Conservation (phyloP, 441 rosid genomes). For the Monsonia emarginata region DNA sequence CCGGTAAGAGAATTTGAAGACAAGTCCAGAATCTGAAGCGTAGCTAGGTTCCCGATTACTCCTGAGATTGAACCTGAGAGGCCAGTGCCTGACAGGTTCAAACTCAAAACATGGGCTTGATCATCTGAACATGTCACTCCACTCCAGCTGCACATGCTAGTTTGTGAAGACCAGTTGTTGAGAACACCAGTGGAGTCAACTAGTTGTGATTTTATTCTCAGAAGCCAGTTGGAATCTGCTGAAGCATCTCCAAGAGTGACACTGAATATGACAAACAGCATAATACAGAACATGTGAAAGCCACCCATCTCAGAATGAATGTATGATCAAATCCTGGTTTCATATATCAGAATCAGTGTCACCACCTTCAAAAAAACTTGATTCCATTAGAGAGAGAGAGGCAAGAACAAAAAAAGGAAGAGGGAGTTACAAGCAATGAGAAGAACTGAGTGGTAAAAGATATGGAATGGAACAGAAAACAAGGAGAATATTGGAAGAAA, state of each 20-base stretch:
- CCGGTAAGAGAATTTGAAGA: conserved; percentile 52
- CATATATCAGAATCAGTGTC: conserved; percentile 17
- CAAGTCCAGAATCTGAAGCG: conserved; percentile 50
- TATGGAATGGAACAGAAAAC: too few relatives aligned
- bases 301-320: conserved; percentile 29
- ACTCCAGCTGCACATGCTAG: conserved; percentile 52
- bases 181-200: conserved; percentile 45
- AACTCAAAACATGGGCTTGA: conserved; percentile 29
- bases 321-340: conserved; percentile 12
- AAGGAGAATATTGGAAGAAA: conserved; percentile 16
- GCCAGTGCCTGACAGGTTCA: conserved; percentile 49
- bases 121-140: conserved; percentile 57
- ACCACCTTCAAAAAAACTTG: conserved; percentile 1
- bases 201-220: conserved; percentile 41
- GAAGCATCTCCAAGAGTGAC: conserved; percentile 23
- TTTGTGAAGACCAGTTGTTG: conserved; percentile 41
- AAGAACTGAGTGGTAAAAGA: background rate
- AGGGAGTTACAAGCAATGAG: background rate
- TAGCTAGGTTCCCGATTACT: conserved; percentile 35
- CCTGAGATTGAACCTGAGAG: conserved; percentile 56
- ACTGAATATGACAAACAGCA: conserved; percentile 23
- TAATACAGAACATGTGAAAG: conserved; percentile 18
- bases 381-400: conserved; percentile 17
- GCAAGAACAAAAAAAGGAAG: conserved; percentile 17
- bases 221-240: conserved; percentile 42